Conservation (phyloP, 2,329 filamentous ascomycete genomes). For the Cytospora mali region DNA sequence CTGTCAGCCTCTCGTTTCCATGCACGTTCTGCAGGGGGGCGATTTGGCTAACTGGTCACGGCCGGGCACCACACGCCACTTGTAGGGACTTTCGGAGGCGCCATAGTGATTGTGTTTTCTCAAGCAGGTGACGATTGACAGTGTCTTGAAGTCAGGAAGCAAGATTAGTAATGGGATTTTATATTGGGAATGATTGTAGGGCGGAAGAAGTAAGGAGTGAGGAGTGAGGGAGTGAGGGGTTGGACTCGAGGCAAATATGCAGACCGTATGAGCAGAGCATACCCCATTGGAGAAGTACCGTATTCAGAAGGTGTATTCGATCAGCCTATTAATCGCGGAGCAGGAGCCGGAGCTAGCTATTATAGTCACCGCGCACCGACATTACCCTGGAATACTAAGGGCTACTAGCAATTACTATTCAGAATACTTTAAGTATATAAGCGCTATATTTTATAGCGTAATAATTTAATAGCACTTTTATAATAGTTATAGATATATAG, state of each 20-base stretch:
- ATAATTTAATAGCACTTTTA: too few species aligned
- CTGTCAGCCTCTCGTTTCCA: slow-evolving; percentile 5
- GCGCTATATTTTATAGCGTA: too few species aligned
- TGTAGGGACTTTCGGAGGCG: slow-evolving; percentile 31
- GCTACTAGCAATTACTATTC: too few species aligned
- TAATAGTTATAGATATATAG: too few species aligned
- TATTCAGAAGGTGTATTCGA: too few species aligned
- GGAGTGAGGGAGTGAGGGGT: neutral
- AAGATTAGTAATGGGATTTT: neutral
- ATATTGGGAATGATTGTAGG: neutral
- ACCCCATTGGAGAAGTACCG: neutral
- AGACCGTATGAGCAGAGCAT: neutral
- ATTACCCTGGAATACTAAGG: too few species aligned
- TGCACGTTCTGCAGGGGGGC: neutral
- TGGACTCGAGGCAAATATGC: too few species aligned
- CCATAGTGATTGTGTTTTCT: slow-evolving; percentile 13
- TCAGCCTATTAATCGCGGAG: too few species aligned
- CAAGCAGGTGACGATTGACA: neutral
- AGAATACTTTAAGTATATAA: too few species aligned
- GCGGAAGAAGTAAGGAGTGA: neutral
- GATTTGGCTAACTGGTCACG: slow-evolving; percentile 32
- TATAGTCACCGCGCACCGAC: too few species aligned
- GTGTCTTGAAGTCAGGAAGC: neutral
- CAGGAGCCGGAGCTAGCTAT: too few species aligned
- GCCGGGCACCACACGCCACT: slow-evolving; percentile 39